A percentile compares a stretch with the other conserved stretches of the same genome.
Conservation (phyloP, 139 green algal genomes). For the Mesotaenium endlicherianum region DNA sequence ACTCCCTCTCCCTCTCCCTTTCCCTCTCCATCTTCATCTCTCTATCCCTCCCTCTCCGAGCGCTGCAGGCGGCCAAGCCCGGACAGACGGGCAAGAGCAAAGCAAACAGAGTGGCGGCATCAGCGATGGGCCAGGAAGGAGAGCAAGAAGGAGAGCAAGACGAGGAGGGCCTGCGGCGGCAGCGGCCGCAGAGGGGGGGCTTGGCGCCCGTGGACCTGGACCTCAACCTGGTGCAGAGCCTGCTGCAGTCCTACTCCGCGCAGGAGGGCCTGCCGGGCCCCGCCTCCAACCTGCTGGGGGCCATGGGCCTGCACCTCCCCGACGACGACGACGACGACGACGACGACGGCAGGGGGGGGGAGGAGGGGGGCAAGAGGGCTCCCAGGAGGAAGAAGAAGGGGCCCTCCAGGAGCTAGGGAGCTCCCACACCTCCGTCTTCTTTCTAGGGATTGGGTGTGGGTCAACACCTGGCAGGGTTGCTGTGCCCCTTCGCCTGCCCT, state of each 20-base stretch:
- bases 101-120: too few species aligned
- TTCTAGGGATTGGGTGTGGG: too few species aligned
- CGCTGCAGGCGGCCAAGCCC: too few species aligned
- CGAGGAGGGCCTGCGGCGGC: too few species aligned
- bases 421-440: too few species aligned
- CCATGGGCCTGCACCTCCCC: constrained; percentile 70
- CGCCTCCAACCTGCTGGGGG: constrained; percentile 69
- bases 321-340: constrained; percentile 4
- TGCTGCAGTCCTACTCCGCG: constrained; percentile 68
- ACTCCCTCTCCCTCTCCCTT: not conserved
- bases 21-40: not conserved
- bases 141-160: not conserved
- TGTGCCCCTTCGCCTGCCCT: too few species aligned
- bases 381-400: too few species aligned
- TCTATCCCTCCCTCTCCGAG: not conserved
- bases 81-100: too few species aligned
- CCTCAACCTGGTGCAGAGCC: constrained; percentile 70
- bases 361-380: too few species aligned
- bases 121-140: not conserved
- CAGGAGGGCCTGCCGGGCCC: constrained; percentile 75
- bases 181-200: constrained; percentile 19
- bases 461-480: too few species aligned
- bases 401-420: too few species aligned
- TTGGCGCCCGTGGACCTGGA: constrained; percentile 66
- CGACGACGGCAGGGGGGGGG: too few species aligned